Evolutionary conservation across 768 basidiomycete species (phyloP), one percentile per base, ranked within the genome.

Genomic region (Inosperma sp.): DNA sequence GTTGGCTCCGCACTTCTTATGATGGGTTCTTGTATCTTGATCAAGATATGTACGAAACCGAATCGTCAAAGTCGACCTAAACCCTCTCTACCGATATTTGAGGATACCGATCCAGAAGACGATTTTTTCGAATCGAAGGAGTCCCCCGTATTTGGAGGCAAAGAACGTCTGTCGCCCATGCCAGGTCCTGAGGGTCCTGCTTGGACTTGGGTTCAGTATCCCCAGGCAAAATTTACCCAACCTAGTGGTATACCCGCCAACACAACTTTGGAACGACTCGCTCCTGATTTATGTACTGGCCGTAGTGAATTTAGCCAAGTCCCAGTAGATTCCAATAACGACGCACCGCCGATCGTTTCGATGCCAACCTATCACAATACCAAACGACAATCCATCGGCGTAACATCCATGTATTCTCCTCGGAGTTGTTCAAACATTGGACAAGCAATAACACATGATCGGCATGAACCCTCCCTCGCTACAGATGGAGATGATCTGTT

Each of bases 121-220:
- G 71, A 80, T 33, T 65, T 64, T 40, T 72, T 68, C 50, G 66
- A 71, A 29, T 16, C 43, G 19, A 78, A 82, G 48, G 82, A 82
- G 21, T 88, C 86, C 2, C 85, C 84, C 21, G 68, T 88, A 29
- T 89, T 90, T 57, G 86, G 87, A n/a, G 86, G 88, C 2, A 81
- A 82, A 58, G 86, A 88, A 57, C 59, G 73, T 35, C 66, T 77
- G 29, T 76, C 79, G 3, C 77, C 80, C 1, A 61, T 66, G 21
- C 57, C 68, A 57, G 70, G 69, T 16, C 68, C 66, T 48, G 72
- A 74, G 39, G 72, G 68, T 6, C 71, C 75, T 5, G 62, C 73
- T 14, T 84, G 80, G 77, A 74, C 73, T 43, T 83, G 80, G 80
- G 74, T 78, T 0, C 77, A 79, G 55, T 81, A 80, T 56, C 61